These are phyloP conservation scores for Penicillium carneum DNA, from an alignment of 2,329 filamentous ascomycete genomes.

Conservation along the genomic window DNA sequence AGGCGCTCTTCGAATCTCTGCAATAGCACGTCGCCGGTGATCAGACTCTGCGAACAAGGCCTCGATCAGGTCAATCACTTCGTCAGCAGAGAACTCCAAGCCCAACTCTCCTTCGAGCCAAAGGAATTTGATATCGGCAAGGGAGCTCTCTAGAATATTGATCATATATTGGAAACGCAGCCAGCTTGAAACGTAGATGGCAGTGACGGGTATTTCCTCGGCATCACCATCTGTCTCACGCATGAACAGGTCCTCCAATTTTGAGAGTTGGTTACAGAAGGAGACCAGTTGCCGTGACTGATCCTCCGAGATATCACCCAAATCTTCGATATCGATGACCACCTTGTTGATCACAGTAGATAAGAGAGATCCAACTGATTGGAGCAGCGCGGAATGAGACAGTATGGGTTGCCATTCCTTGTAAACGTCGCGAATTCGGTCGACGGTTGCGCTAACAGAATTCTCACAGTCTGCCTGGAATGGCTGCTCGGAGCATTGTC, in stretches of 20 bases:
- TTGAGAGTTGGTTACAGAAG: constrained; percentile 64
- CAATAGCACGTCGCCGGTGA: constrained; percentile 64
- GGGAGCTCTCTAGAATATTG: constrained; percentile 68
- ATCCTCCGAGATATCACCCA: constrained; percentile 69
- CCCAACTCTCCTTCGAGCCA: constrained; percentile 71
- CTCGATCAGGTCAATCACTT: constrained; percentile 69
- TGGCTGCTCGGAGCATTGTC: constrained; percentile 64
- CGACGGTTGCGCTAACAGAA: constrained; percentile 64
- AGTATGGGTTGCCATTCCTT: constrained; percentile 65
- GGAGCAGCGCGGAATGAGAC: constrained; percentile 66
- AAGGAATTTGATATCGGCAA: constrained; percentile 70
- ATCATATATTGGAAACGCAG: constrained; percentile 70
- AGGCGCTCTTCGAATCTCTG: constrained; percentile 59
- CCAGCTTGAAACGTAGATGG: constrained; percentile 69
- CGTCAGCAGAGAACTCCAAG: constrained; percentile 67
- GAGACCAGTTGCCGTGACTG: constrained; percentile 66
- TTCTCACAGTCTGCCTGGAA: constrained; percentile 67
- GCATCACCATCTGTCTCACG: constrained; percentile 49
- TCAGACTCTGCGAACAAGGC: constrained; percentile 70
- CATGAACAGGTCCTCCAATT: constrained; percentile 65
- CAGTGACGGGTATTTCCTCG: constrained; percentile 60
- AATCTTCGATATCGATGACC: constrained; percentile 67
- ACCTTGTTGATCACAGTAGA: constrained; percentile 66
- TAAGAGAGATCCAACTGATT: constrained; percentile 66
- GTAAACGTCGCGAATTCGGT: constrained; percentile 65